Percentiles rank a stretch among this genome's conserved stretches.
Evolutionary conservation across 2,329 filamentous ascomycete species (phyloP).

Genomic region (Arthrobotrys sphaeroides): DNA sequence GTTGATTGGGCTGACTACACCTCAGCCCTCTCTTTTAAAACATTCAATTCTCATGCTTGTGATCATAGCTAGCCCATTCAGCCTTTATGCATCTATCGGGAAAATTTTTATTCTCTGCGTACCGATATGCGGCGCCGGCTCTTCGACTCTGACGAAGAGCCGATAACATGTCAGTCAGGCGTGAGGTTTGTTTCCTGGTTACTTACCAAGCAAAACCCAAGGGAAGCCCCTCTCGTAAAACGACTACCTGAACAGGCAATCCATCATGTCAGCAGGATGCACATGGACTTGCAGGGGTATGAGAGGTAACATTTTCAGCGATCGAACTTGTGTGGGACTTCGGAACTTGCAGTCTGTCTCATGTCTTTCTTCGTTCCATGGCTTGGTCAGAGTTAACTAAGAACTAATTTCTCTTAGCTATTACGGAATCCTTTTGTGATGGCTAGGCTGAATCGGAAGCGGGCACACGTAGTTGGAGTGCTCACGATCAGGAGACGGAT

Average conservation of each 20-base stretch:
- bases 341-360: constrained; percentile 8
- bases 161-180: constrained; percentile 11
- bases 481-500: constrained; percentile 29
- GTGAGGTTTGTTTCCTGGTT: constrained; percentile 12
- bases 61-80: not conserved
- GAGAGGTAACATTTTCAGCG: constrained; percentile 4
- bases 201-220: not conserved
- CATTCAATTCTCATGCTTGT: no score
- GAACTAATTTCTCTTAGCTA: not conserved
- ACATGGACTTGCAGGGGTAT: constrained; percentile 5
- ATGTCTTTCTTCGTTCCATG: not conserved
- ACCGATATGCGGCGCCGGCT: not conserved
- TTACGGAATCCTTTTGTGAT: constrained; percentile 6
- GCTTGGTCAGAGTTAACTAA: not conserved
- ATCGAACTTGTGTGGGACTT: not conserved
- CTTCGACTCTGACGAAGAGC: not conserved
- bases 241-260: constrained; percentile 36
- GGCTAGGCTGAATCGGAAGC: not conserved
- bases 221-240: constrained; percentile 31
- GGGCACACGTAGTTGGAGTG: constrained; percentile 8
- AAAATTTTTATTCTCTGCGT: not conserved
- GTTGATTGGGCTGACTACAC: constrained; percentile 1
- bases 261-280: constrained; percentile 41
- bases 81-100: not conserved
- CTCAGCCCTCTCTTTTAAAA: not conserved